Base-by-base conservation (phyloP, 768 basidiomycete genomes). In the Boletus patriciae region DNA sequence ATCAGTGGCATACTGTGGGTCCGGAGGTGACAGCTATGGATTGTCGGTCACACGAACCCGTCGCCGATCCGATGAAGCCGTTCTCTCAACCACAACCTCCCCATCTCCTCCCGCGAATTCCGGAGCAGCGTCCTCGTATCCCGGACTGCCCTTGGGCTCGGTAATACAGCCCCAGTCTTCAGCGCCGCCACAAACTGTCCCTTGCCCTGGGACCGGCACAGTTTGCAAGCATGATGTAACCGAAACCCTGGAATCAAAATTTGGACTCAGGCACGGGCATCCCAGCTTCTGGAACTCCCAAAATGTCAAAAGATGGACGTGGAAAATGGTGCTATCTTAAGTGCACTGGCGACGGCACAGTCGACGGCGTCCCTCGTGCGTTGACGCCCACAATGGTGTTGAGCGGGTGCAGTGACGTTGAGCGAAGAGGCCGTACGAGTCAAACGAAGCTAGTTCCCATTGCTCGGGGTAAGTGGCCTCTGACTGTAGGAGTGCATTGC, bases 41-140 rank as follows among this genome's bases (percentile, higher is more conserved):
- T n/a, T n/a, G n/a, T n/a, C n/a, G n/a, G n/a, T n/a, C n/a, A 63
- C 23, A 54, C 63, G 16, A 64, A 70, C 62, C 74, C 2, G 73
- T 63, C 52, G 78, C 85, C 66, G 90, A 92, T 57, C 76, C 93
- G 10, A 80, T 83, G 34, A 80, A 76, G 34, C 67, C 93, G 6
- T 90, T 92, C 55, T 74, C 67, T 42, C 60, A 62, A 21, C 60
- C 60, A 21, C 60, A 52, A 44, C 65, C 60, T 27, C 67, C 65
- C 29, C 50, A 10, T 61, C 66, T 5, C 64, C 66, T 34, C 57
- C 62, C 4, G 23, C 23, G 15, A 50, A 50, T 21, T 54, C 58
- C 7, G 48, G 61, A 4, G 47, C 42, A 5, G 49, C 37, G 4
- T 45, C 57, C 15, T 36, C 65, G 3, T 40, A 48, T 18, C 21